These are phyloP conservation scores for Vanilla planifolia DNA, from an alignment of 106 monocot genomes.

Conservation along the genomic window DNA sequence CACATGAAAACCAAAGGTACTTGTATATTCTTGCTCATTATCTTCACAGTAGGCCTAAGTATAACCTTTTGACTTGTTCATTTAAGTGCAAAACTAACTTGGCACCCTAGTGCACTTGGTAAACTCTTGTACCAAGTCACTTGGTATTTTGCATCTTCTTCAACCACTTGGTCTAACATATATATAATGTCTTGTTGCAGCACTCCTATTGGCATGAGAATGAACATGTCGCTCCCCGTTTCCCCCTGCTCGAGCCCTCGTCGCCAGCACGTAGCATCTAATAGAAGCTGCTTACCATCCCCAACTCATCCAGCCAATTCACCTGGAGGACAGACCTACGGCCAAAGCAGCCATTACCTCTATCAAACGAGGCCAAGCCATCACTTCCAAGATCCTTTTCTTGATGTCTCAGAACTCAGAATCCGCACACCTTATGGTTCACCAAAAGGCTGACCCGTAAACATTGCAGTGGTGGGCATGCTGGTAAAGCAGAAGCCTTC, in stretches of 20 bases:
- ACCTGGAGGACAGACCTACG: slow-evolving; percentile 30
- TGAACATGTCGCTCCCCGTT: slow-evolving; percentile 72
- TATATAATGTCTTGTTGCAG: slow-evolving; percentile 17
- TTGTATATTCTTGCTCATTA: not conserved
- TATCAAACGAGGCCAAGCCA: slow-evolving; percentile 19
- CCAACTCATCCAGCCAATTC: slow-evolving; percentile 55
- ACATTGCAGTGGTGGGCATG: too few species aligned
- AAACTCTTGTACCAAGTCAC: too few species aligned
- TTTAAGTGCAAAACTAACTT: not conserved
- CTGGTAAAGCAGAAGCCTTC: too few species aligned
- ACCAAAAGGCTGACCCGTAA: slow-evolving; percentile 35
- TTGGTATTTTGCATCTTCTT: not conserved
- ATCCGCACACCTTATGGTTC: slow-evolving; percentile 28
- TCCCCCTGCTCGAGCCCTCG: slow-evolving; percentile 82
- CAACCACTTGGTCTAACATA: not conserved
- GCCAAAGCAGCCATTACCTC: slow-evolving; percentile 23
- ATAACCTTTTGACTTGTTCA: not conserved
- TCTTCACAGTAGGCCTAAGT: not conserved
- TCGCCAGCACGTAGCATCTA: slow-evolving; percentile 39
- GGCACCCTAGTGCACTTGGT: too few species aligned
- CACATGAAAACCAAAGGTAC: slow-evolving; percentile 31
- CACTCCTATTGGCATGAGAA: slow-evolving; percentile 22
- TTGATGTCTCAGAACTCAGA: slow-evolving; percentile 27
- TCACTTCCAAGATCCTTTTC: slow-evolving; percentile 28
- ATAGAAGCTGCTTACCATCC: slow-evolving; percentile 63